Conservation (phyloP, 2,329 filamentous ascomycete genomes). For the Bertia moriformis region DNA sequence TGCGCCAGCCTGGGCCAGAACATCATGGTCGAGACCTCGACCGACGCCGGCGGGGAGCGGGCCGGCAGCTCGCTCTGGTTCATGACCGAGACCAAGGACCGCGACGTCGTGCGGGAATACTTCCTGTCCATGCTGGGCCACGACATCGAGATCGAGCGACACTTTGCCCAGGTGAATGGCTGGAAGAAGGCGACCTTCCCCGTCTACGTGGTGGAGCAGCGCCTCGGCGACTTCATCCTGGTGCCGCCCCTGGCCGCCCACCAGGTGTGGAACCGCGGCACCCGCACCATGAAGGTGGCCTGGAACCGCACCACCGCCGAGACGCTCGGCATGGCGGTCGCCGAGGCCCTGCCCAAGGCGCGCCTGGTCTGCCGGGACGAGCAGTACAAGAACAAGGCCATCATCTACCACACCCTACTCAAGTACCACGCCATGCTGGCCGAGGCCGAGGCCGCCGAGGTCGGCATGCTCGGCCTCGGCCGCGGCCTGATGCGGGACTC, state of each 20-base stretch:
- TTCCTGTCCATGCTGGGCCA: constrained; percentile 87
- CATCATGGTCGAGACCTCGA: constrained; percentile 90
- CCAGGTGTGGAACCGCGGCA: constrained; percentile 96
- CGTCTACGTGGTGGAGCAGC: constrained; percentile 85
- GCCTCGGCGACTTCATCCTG: constrained; percentile 78
- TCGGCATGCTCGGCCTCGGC: constrained; percentile 30
- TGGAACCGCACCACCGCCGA: constrained; percentile 95
- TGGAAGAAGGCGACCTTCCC: constrained; percentile 92
- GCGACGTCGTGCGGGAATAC: constrained; percentile 80
- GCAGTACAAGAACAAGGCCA: constrained; percentile 97
- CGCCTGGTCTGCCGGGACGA: constrained; percentile 89
- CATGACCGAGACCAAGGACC: constrained; percentile 93
- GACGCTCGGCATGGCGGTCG: constrained; percentile 71
- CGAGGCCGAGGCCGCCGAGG: constrained; percentile 31
- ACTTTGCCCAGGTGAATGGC: constrained; percentile 88
- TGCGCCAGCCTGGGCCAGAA: constrained; percentile 92
- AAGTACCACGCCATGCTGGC: constrained; percentile 60
- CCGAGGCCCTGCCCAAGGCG: constrained; percentile 77
- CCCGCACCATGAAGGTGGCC: constrained; percentile 88
- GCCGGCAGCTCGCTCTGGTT: constrained; percentile 93
- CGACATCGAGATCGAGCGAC: constrained; percentile 90
- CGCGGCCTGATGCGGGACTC: constrained; percentile 25
- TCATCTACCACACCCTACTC: constrained; percentile 72
- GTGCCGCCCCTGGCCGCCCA: constrained; percentile 87
- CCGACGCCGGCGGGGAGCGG: constrained; percentile 57